Base-by-base conservation (phyloP, 768 basidiomycete species). In the Phylloporus arenicola region DNA sequence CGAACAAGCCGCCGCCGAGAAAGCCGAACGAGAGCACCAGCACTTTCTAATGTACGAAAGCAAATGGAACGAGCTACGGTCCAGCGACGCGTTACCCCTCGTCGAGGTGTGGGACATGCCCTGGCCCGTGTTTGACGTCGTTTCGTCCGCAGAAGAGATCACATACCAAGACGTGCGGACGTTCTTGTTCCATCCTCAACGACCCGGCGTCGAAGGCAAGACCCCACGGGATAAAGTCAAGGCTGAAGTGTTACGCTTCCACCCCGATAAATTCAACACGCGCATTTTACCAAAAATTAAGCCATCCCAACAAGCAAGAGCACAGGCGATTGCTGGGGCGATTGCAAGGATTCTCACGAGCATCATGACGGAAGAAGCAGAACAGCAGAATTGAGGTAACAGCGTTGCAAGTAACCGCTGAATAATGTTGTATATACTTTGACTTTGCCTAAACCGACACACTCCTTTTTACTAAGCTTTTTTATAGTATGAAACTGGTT, bases 201-300 rank as follows among this genome's bases (percentile, higher is more conserved):
- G 69, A 31, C 59, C 64, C 0, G 58, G 52, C 6, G 45, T 59
- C 20, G 55, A 65, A 31, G 63, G 59, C 4, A 75, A 71, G 56
- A 61, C 64, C 1, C 56, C 45, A 4, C 66, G 63, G 49, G 75
- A 74, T 34, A 56, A 62, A 17, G 50, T 77, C 52, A 73, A 68
- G 51, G 53, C 51, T n/a, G 80, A 82, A 54, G 61, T 81, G 27
- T 58, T 79, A 40, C 69, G 72, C 19, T 83, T 75, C 70, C 79
- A 83, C 52, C 77, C 80, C 5, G 81, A 83, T 54, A 80, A 77
- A 55, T 75, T 80, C 55, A 61, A 74, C 50, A 49, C 57, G 12
- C 68, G 58, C 8, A 57, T 75, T 12, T 46, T 75, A 24, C 55
- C 57, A 8, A 72, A 66, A 41, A 67, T 80, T 8, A 49, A 57